phyloP scores from a whole-genome alignment of 192 early-diverging fungal species.

The Mortierella hygrophila region DNA sequence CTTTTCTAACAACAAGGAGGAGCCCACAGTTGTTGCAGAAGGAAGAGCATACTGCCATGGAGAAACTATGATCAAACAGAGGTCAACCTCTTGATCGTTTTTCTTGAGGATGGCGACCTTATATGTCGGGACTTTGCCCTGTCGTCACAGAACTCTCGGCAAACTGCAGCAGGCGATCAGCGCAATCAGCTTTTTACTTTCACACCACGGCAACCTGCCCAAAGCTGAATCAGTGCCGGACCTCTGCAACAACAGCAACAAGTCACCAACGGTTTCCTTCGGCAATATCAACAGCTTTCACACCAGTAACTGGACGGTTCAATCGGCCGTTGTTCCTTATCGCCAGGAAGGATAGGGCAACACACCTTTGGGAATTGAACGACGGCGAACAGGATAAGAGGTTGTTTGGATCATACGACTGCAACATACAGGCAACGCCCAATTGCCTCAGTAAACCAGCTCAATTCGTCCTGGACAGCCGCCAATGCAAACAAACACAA shows the following conservation, averaged over 20 bases:
- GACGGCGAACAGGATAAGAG: background rate
- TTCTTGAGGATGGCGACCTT: background rate
- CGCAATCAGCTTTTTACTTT: too few species aligned
- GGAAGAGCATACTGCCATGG: constrained; percentile 3
- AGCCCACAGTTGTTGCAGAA: background rate
- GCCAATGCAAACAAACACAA: background rate
- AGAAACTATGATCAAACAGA: constrained; percentile 26
- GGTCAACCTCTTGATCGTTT: background rate
- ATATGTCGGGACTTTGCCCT: too few species aligned
- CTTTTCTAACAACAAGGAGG: background rate
- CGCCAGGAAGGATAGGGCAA: background rate
- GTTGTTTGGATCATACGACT: background rate
- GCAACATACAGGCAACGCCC: background rate
- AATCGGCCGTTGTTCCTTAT: background rate
- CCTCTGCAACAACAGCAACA: too few species aligned
- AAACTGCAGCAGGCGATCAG: too few species aligned
- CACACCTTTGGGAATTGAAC: background rate
- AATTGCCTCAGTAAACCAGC: background rate
- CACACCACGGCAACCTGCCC: too few species aligned
- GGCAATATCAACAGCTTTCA: too few species aligned
- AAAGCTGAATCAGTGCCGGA: too few species aligned
- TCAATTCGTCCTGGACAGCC: background rate
- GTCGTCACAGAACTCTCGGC: too few species aligned
- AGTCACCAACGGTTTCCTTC: too few species aligned
- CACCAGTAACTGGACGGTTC: background rate